Percentiles rank a stretch among this genome's conserved stretches.
Evolutionary conservation across 1,139 yeast species (phyloP).

Genomic region (Taiozyma onychis): DNA sequence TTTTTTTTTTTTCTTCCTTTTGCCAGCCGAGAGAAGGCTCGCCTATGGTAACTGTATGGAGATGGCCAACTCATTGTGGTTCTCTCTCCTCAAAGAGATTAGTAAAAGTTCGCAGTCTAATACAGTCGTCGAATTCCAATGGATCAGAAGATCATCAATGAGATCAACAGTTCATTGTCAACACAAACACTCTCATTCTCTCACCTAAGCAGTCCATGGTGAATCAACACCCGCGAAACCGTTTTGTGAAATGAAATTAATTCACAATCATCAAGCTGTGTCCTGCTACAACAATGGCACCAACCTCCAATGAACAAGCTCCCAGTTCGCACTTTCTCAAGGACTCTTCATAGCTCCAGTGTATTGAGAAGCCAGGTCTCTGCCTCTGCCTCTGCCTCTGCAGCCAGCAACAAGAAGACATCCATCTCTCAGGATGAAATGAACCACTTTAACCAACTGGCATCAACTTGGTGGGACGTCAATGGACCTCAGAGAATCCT

Average conservation of each 20-base stretch:
- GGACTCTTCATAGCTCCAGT: background rate
- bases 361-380: background rate
- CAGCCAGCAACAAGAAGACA: slow-evolving; percentile 6
- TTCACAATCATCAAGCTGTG: background rate
- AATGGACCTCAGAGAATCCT: slow-evolving; percentile 88
- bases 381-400: background rate
- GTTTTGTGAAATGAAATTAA: background rate
- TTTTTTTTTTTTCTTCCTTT: background rate
- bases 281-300: background rate
- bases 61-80: background rate
- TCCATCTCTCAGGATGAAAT: slow-evolving; percentile 46
- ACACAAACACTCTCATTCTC: no score
- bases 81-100: no score
- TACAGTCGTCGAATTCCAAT: no score
- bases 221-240: background rate
- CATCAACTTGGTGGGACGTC: slow-evolving; percentile 95
- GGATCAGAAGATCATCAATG: no score
- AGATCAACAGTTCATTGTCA: no score
- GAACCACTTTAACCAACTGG: slow-evolving; percentile 77
- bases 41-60: background rate
- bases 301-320: background rate
- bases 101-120: no score
- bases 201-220: no score
- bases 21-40: background rate
- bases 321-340: background rate